phyloP scores from a whole-genome alignment of 108 stramenopile genomes.

The Nannochloropsis salina region DNA sequence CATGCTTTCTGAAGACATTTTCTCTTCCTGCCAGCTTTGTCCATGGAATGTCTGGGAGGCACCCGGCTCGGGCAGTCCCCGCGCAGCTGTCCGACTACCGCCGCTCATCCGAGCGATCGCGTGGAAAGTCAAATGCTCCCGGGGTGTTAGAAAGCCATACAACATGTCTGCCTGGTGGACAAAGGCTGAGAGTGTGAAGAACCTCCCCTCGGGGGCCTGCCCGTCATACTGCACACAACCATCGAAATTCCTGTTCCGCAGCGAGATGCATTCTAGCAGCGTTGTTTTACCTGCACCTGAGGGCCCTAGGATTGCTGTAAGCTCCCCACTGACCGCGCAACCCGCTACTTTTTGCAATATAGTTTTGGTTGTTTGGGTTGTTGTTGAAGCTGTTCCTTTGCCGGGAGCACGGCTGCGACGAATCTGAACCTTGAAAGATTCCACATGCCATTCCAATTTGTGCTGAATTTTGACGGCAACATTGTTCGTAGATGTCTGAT shows the following conservation, averaged over 20 bases:
- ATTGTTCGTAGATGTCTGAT: neutral
- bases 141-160: constrained; percentile 37
- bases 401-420: neutral
- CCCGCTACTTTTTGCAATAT: neutral
- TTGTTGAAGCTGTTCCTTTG: neutral
- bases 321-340: constrained; percentile 10
- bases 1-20: neutral
- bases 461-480: neutral
- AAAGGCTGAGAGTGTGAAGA: constrained; percentile 21
- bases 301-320: neutral
- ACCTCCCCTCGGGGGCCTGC: neutral
- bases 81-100: neutral
- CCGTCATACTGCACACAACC: constrained; percentile 14
- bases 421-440: neutral
- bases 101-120: constrained; percentile 35
- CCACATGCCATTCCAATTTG: neutral
- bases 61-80: neutral
- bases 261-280: constrained; percentile 1
- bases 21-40: no score
- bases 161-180: constrained; percentile 48
- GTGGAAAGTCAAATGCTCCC: constrained; percentile 50
- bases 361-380: neutral
- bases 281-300: constrained; percentile 15
- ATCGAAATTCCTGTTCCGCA: neutral
- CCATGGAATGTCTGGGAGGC: neutral